phyloP scores from a whole-genome alignment of 306 rosid genomes.

The Vicia villosa region DNA sequence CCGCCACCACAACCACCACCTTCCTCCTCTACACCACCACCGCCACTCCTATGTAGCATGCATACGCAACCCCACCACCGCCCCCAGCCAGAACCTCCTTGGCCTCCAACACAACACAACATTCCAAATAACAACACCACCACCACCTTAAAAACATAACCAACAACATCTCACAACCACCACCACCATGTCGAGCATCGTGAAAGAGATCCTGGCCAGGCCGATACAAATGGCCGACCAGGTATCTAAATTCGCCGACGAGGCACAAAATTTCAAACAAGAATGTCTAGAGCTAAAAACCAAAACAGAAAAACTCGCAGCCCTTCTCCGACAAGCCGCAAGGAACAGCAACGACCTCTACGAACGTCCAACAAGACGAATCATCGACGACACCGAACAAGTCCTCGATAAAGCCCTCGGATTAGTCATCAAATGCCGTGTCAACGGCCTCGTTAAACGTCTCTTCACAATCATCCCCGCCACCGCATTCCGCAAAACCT shows the following conservation, averaged over 20 bases:
- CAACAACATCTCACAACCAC: not conserved
- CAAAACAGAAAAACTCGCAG: constrained; percentile 75
- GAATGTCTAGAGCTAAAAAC: constrained; percentile 71
- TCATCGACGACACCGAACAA: constrained; percentile 75
- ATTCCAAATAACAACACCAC: not conserved
- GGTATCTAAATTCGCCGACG: constrained; percentile 60
- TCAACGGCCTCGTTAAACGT: constrained; percentile 54
- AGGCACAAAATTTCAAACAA: constrained; percentile 55
- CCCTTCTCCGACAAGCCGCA: constrained; percentile 75
- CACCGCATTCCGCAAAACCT: constrained; percentile 58
- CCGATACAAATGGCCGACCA: constrained; percentile 86
- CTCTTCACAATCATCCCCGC: constrained; percentile 77
- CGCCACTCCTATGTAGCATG: constrained; percentile 21
- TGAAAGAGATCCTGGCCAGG: constrained; percentile 82
- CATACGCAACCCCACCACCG: constrained; percentile 2
- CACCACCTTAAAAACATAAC: not conserved
- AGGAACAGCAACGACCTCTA: constrained; percentile 73
- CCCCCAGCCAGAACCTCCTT: constrained; percentile 30
- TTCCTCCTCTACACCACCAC: not conserved
- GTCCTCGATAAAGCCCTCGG: constrained; percentile 67
- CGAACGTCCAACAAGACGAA: constrained; percentile 78
- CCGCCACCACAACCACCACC: constrained; percentile 41
- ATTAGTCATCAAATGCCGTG: constrained; percentile 67
- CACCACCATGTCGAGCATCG: constrained; percentile 55
- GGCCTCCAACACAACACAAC: not conserved